A percentile compares a stretch with the other conserved stretches of the same genome.
Evolutionary conservation across 148 eudicot species (phyloP).

Genomic region (Amaranthus palmeri): DNA sequence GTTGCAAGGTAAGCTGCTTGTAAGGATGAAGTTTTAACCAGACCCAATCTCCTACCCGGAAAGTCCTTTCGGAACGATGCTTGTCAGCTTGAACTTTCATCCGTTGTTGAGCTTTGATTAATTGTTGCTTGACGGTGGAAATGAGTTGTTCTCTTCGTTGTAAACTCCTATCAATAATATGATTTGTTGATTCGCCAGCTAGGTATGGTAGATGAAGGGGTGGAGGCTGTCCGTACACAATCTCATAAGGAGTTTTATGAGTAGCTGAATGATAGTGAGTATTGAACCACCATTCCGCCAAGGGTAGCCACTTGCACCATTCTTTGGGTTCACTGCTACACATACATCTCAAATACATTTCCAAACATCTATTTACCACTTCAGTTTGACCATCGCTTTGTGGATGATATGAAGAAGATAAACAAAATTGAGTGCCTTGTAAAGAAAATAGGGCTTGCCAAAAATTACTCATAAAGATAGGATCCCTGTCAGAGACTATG

Average conservation of each 20-base stretch:
- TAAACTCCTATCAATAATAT: background rate
- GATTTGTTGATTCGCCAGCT: background rate
- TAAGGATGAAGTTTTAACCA: background rate
- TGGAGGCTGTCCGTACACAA: background rate
- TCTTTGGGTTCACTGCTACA: too few relatives aligned
- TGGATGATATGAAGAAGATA: background rate
- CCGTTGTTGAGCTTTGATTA: background rate
- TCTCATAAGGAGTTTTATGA: background rate
- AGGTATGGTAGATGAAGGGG: background rate
- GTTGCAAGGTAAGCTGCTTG: background rate
- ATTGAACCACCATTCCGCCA: constrained; percentile 9
- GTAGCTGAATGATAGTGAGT: background rate
- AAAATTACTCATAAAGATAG: background rate
- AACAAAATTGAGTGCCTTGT: background rate
- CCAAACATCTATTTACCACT: background rate
- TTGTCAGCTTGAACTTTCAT: background rate
- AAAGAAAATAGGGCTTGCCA: background rate
- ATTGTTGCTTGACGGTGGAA: background rate
- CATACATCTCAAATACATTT: background rate
- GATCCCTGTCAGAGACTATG: background rate
- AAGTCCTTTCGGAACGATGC: background rate
- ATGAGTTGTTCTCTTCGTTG: background rate
- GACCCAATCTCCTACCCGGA: background rate
- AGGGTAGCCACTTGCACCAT: background rate
- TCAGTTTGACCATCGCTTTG: constrained; percentile 2